Conservation (phyloP, 176 grass and related monocot species). For the Zoysia japonica region DNA sequence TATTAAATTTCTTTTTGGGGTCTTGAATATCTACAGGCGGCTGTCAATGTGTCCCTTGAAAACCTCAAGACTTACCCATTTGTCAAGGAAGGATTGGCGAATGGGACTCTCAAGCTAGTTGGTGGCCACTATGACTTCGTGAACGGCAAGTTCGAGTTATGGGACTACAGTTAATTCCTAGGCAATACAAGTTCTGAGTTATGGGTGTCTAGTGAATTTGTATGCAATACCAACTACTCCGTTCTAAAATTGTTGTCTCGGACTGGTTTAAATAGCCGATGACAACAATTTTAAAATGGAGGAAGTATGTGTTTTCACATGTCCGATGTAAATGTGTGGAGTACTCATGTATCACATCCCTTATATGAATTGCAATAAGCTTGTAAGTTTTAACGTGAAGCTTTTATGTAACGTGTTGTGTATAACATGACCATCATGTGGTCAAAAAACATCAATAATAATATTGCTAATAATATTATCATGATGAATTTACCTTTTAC, state of each 20-base stretch:
- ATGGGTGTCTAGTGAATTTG: slow-evolving; percentile 28
- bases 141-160: slow-evolving; percentile 65
- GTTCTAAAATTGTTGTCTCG: too few relatives aligned
- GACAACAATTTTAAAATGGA: background rate
- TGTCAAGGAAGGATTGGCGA: slow-evolving; percentile 59
- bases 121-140: slow-evolving; percentile 85
- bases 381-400: background rate
- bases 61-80: slow-evolving; percentile 80
- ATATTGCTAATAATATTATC: background rate
- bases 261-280: too few relatives aligned
- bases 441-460: slow-evolving; percentile 32
- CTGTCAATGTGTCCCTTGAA: slow-evolving; percentile 63
- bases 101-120: slow-evolving; percentile 68
- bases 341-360: background rate
- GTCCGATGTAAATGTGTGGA: background rate
- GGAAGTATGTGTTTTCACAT: background rate
- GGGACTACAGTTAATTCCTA: slow-evolving; percentile 13
- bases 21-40: slow-evolving; percentile 47
- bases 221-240: too few relatives aligned
- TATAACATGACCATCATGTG: background rate
- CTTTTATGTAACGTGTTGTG: slow-evolving; percentile 9
- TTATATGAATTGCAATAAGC: background rate
- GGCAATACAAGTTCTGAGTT: slow-evolving; percentile 68
- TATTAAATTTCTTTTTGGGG: background rate
- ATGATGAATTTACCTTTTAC: slow-evolving; percentile 15